Percentiles rank a stretch among this genome's conserved stretches.
Conservation (phyloP, 192 early-diverging fungal genomes). For the Geranomyces variabilis region DNA sequence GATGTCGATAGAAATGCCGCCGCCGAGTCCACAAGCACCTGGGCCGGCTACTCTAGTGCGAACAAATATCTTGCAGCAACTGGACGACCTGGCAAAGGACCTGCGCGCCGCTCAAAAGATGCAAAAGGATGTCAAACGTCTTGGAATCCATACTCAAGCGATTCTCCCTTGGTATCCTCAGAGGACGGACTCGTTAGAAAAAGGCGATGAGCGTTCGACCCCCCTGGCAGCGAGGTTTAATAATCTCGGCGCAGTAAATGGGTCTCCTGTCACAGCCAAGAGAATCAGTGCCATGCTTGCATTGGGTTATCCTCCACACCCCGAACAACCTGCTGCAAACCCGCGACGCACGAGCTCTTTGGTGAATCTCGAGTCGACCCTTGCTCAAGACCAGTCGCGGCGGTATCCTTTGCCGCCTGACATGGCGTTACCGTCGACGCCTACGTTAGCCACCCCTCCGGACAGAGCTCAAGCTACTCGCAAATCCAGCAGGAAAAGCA, state of each 20-base stretch:
- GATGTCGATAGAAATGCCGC: not conserved
- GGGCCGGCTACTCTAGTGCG: not conserved
- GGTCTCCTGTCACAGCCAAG: not conserved
- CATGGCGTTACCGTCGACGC: no score
- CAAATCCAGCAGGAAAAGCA: not conserved
- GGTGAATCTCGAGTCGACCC: no score
- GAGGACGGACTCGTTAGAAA: not conserved
- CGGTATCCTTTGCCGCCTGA: no score
- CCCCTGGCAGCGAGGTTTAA: not conserved
- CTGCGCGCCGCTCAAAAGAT: not conserved
- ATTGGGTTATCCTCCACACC: no score
- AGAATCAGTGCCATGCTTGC: not conserved
- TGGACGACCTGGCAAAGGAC: slow-evolving; percentile 11
- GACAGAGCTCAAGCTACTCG: no score
- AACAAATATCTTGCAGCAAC: slow-evolving; percentile 8
- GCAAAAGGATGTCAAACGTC: not conserved
- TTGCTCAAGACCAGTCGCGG: no score
- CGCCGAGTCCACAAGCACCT: not conserved
- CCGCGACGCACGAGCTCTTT: no score
- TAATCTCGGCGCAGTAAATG: not conserved
- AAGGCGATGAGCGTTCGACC: not conserved
- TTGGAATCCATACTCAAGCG: not conserved
- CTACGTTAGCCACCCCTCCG: no score
- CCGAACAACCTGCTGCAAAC: no score
- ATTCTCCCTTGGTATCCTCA: not conserved